Evolutionary conservation across 257 asterid genomes (phyloP).

Genomic region (Ocimum tenuiflorum): DNA sequence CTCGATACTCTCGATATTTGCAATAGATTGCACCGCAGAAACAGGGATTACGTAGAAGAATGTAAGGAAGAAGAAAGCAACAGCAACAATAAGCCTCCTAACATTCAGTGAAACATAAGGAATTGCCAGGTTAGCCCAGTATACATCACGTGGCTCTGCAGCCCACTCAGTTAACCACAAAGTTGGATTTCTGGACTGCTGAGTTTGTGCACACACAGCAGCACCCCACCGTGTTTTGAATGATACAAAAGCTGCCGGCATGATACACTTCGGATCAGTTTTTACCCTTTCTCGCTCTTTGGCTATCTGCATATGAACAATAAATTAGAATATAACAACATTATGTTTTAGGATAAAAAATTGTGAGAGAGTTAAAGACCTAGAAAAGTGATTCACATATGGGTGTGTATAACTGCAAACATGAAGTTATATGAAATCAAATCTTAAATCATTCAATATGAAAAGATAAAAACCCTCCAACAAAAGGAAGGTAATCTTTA

Average conservation of each 20-base stretch:
- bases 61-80: slow-evolving; percentile 85
- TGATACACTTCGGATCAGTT: slow-evolving; percentile 46
- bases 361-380: too few species aligned
- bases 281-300: slow-evolving; percentile 59
- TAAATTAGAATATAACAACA: slow-evolving; percentile 11
- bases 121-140: slow-evolving; percentile 78
- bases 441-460: background rate
- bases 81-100: slow-evolving; percentile 65
- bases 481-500: background rate
- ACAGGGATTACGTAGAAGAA: slow-evolving; percentile 84
- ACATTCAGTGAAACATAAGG: slow-evolving; percentile 77
- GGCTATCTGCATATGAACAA: slow-evolving; percentile 45
- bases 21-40: slow-evolving; percentile 83
- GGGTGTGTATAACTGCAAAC: too few species aligned
- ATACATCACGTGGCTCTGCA: slow-evolving; percentile 83
- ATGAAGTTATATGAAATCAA: background rate
- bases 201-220: slow-evolving; percentile 92
- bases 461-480: background rate
- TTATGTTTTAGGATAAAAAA: too few species aligned
- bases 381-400: too few species aligned
- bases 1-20: slow-evolving; percentile 76
- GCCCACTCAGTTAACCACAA: slow-evolving; percentile 93
- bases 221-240: slow-evolving; percentile 91
- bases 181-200: slow-evolving; percentile 79
- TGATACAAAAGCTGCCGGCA: slow-evolving; percentile 91